These are phyloP conservation scores for Corymbia calophylla DNA, from an alignment of 441 rosid species.

Conservation along the genomic window DNA sequence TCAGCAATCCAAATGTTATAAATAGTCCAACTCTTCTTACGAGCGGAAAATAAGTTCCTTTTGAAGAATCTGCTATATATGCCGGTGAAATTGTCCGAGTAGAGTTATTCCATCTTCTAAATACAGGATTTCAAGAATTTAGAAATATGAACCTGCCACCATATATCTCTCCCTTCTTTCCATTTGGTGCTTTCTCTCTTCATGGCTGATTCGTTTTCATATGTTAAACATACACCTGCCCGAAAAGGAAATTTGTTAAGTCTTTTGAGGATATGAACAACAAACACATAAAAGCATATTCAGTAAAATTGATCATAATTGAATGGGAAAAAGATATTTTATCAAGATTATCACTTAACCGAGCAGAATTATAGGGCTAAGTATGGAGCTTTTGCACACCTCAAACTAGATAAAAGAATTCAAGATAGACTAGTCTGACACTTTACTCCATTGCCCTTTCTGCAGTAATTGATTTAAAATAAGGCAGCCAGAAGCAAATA, in stretches of 20 bases:
- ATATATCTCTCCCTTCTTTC: constrained; percentile 78
- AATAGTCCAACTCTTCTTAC: neutral
- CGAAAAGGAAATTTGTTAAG: constrained; percentile 4
- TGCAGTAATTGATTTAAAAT: neutral
- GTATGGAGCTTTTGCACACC: neutral
- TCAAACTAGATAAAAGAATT: neutral
- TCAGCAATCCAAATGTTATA: neutral
- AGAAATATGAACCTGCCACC: constrained; percentile 75
- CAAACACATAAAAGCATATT: neutral
- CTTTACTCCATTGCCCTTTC: neutral
- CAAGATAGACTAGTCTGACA: neutral
- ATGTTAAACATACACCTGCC: constrained; percentile 73
- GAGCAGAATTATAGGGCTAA: neutral
- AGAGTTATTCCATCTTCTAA: neutral
- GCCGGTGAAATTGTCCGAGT: neutral
- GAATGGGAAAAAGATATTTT: neutral
- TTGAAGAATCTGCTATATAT: neutral
- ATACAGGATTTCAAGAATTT: neutral
- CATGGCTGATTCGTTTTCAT: constrained; percentile 64
- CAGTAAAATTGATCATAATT: neutral
- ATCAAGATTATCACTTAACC: neutral
- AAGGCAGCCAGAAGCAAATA: neutral
- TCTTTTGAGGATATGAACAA: neutral
- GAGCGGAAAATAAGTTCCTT: neutral
- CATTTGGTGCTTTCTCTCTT: constrained; percentile 75